These are phyloP conservation scores for Allantophomopsis lycopodina DNA, from an alignment of 2,329 filamentous ascomycete genomes.

Conservation along the genomic window DNA sequence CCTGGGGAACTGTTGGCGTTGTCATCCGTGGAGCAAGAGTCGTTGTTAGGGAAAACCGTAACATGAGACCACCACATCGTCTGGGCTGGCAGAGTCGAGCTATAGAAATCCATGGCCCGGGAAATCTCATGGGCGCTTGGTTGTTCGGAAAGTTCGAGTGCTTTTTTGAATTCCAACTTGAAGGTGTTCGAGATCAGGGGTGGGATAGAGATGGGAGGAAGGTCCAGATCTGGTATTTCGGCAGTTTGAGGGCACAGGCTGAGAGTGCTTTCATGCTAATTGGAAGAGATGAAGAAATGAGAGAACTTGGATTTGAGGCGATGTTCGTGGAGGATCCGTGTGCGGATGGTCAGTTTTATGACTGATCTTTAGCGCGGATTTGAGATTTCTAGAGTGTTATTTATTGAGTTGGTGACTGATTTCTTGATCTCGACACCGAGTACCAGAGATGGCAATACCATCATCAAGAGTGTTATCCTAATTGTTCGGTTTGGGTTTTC, in stretches of 20 bases:
- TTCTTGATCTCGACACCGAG: too few species aligned
- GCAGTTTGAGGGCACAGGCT: conserved; percentile 2
- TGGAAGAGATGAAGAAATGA: too few species aligned
- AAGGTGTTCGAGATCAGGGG: background rate
- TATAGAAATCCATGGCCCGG: conserved; percentile 3
- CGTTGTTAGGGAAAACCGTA: conserved; percentile 4
- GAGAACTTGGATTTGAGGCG: too few species aligned
- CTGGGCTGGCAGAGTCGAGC: conserved; percentile 4
- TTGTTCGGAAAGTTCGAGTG: conserved; percentile 2
- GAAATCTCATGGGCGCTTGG: background rate
- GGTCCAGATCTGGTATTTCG: conserved; percentile 1
- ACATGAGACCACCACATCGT: conserved; percentile 1
- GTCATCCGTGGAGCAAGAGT: conserved; percentile 2
- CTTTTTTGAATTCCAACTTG: conserved; percentile 5
- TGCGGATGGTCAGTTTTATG: too few species aligned
- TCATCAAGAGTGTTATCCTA: too few species aligned
- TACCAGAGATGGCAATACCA: too few species aligned
- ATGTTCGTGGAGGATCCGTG: too few species aligned
- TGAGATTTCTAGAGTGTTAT: too few species aligned
- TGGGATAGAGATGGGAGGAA: background rate
- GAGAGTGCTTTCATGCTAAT: conserved; percentile 2
- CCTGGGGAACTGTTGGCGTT: conserved; percentile 1
- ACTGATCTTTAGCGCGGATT: too few species aligned
- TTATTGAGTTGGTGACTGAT: too few species aligned
- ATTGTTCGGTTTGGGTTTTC: too few species aligned